phyloP scores from a whole-genome alignment of 2,329 filamentous ascomycete species.

The Lasiodiplodia theobromae region DNA sequence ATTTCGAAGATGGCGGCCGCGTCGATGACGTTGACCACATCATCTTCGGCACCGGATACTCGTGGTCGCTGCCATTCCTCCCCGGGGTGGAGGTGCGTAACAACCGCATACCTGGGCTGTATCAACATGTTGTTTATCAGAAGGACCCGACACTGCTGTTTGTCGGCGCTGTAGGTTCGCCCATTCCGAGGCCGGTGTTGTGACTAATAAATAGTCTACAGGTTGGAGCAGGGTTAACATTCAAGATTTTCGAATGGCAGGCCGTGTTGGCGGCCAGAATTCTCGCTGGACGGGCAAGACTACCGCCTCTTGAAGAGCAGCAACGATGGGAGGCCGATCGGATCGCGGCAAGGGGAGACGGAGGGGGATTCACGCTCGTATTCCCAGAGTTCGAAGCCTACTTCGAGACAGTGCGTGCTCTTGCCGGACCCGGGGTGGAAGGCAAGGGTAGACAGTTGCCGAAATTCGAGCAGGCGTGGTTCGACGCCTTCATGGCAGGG shows the following conservation, averaged over 20 bases:
- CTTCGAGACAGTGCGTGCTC: constrained; percentile 62
- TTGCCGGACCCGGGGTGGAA: constrained; percentile 55
- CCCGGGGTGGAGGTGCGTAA: constrained; percentile 58
- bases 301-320: constrained; percentile 61
- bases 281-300: constrained; percentile 59
- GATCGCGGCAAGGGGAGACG: constrained; percentile 63
- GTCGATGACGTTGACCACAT: constrained; percentile 65
- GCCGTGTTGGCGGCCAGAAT: constrained; percentile 67
- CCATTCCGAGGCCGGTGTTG: neutral
- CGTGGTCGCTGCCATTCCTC: constrained; percentile 67
- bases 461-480: constrained; percentile 56
- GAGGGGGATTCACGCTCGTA: constrained; percentile 62
- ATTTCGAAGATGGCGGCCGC: constrained; percentile 63
- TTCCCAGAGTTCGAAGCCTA: constrained; percentile 70
- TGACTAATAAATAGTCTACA: constrained; percentile 38
- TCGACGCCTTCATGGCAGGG: constrained; percentile 60
- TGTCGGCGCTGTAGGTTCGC: constrained; percentile 60
- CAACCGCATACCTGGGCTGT: constrained; percentile 63
- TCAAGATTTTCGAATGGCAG: constrained; percentile 75
- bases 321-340: constrained; percentile 64
- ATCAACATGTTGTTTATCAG: constrained; percentile 65
- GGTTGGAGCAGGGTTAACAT: constrained; percentile 62
- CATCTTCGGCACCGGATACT: constrained; percentile 72
- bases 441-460: constrained; percentile 55
- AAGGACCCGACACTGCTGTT: constrained; percentile 64